Evolutionary conservation across 495 filamentous ascomycete genomes (phyloP), one percentile per base, ranked within the genome.

Genomic region (Hyaloscypha bicolor): DNA sequence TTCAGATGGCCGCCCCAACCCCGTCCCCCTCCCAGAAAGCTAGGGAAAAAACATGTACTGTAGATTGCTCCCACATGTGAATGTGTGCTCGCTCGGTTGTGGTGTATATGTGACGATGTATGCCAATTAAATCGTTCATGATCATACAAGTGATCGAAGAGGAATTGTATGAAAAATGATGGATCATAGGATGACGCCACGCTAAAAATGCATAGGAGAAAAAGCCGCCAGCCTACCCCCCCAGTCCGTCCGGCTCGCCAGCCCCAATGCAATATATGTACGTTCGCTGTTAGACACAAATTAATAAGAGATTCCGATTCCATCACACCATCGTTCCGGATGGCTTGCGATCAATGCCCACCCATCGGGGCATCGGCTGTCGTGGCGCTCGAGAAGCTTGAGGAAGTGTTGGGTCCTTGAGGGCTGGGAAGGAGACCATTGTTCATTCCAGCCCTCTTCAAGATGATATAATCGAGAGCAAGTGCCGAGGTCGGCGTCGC

Each of bases 401-500:
- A 80, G 39, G 66, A 65, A 51, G 64, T 22, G 45, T 76, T 71
- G 5, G 53, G 32, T 65, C 65, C 55, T 37, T 65, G 30, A 32
- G 63, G 9, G 42, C 16, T 3, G 71, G 69, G 64, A 67, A 75
- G 71, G 74, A 71, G 55, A 74, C 71, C 22, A 69, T 71, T 19
- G 70, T 58, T 21, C 77, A 71, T 12, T 69, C 72, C 62, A 86
- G 82, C 60, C 79, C 82, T 63, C 32, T 83, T 82, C 25, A 95
- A 79, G 48, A 95, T 93, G 29, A 81, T 80, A 71, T 87, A 83
- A 72, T 95, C 91, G 22, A 84, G 81, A 21, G 78, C 75, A 0
- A 96, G 82, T 2, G 88, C 88, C 59, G 89, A 90, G 0, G 90
- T 88, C 25, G 89, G 87, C 16, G 88, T 80, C 29, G 82, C 80